phyloP scores from a whole-genome alignment of 1,284 basidiomycete genomes.

The Tilletia walkeri region DNA sequence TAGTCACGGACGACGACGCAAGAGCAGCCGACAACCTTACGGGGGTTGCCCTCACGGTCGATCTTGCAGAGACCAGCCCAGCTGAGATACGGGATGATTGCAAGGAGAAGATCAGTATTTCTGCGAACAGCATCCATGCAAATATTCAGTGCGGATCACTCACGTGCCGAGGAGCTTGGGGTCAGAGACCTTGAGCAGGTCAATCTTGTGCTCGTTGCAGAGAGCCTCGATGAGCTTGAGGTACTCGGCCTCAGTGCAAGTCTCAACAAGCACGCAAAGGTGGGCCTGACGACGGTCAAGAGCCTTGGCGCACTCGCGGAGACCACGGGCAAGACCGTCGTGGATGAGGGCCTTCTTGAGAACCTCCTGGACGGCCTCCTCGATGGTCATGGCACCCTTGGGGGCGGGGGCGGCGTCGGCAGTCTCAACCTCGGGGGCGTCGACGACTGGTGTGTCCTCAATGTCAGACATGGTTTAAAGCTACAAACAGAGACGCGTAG shows the following conservation, averaged over 20 bases:
- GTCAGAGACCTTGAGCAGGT: conserved; percentile 95
- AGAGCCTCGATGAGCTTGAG: conserved; percentile 99
- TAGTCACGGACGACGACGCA: conserved; percentile 99
- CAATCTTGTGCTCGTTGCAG: conserved; percentile 98
- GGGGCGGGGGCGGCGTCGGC: conserved; percentile 70
- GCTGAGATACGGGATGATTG: conserved; percentile 57
- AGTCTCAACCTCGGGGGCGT: conserved; percentile 69
- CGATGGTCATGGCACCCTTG: conserved; percentile 86
- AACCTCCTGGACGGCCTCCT: conserved; percentile 94
- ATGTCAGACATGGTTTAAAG: conserved; percentile 50
- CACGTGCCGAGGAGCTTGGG: conserved; percentile 85
- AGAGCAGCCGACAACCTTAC: conserved; percentile 72
- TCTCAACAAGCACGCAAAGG: conserved; percentile 97
- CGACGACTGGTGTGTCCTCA: conserved; percentile 59
- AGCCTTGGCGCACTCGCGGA: conserved; percentile 96
- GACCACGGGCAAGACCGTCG: conserved; percentile 95
- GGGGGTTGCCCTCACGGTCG: conserved; percentile 96
- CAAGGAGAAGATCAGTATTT: neutral
- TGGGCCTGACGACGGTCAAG: conserved; percentile 98
- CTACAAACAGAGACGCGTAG: neutral
- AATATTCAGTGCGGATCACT: neutral
- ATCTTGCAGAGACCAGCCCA: conserved; percentile 97
- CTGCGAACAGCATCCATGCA: neutral
- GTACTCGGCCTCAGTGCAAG: conserved; percentile 98
- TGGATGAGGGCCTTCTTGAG: conserved; percentile 94